Conservation (phyloP, 179 eudicot species). For the Beta corolliflora region DNA sequence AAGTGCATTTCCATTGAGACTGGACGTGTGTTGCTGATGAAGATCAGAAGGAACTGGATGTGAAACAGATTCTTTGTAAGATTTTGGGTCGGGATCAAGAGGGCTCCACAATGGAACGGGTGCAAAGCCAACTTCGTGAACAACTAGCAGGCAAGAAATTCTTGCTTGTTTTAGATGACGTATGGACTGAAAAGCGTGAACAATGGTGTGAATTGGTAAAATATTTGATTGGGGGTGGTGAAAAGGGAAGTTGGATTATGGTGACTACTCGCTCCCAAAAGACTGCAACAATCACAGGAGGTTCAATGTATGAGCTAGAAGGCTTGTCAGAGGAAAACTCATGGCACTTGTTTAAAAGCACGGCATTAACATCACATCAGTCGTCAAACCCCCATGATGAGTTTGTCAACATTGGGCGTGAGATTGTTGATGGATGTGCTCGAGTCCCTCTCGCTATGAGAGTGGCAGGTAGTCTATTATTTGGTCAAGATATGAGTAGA, state of each 20-base stretch:
- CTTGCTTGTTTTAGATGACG: conserved; percentile 36
- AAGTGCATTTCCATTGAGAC: background rate
- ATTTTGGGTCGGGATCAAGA: background rate
- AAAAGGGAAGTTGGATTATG: conserved; percentile 24
- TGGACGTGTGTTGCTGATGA: conserved; percentile 1
- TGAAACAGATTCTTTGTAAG: background rate
- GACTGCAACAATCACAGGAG: conserved; percentile 4
- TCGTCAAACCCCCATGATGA: background rate
- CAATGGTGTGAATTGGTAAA: conserved; percentile 24
- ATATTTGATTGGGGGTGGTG: conserved; percentile 12
- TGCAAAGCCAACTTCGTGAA: conserved; percentile 14
- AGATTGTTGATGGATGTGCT: conserved; percentile 19
- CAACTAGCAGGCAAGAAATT: conserved; percentile 12
- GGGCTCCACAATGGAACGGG: background rate
- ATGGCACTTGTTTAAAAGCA: conserved; percentile 23
- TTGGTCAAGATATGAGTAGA: background rate
- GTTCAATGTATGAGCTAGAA: background rate
- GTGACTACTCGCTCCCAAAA: conserved; percentile 21
- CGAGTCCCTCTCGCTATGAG: conserved; percentile 30
- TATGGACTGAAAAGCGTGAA: conserved; percentile 27
- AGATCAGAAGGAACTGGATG: background rate
- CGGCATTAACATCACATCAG: background rate
- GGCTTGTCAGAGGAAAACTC: conserved; percentile 20
- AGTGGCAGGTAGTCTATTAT: conserved; percentile 13
- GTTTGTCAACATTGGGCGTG: background rate